Evolutionary conservation across 2,329 filamentous ascomycete genomes (phyloP), one percentile per base, ranked within the genome.

Genomic region (Orbilia oligospora): DNA sequence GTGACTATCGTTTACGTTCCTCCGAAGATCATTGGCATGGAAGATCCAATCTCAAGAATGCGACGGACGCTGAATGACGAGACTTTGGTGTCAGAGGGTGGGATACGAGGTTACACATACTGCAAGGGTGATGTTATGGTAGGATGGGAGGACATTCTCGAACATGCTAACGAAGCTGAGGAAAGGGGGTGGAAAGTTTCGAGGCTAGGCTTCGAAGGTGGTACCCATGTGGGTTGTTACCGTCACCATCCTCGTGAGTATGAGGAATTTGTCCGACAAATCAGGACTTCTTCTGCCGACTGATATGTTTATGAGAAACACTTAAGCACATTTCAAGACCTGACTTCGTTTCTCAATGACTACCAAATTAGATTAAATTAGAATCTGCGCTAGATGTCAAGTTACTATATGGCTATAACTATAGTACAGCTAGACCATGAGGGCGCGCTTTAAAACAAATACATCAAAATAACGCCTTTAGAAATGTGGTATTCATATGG

Each of bases 141-240:
- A 6, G 68, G 63, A 8, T 78, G 75, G 75, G 68, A 78, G 33
- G 61, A 69, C 18, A 65, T 78, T 18, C 46, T 56, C 12, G 63
- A 72, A n/a, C 75, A 78, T 51, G 75, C 75, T 12, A 46, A 69
- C n/a, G 48, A 78, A 20, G 75, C 75, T 3, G 46, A 46, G 16
- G 75, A 72, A 12, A 68, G 75, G 20, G 75, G 75, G 6, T 78
- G 75, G 75, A 72, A 56, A 14, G 75, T 78, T 27, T 30, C 66
- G 4, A 51, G 27, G 30, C 48, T 33, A 16, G 61, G 75, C 0
- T 78, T 78, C 18, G 68, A 69, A 10, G 75, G 68, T 3, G 75
- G 75, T 8, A 72, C 22, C 38, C 75, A 78, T 46, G 68, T 78
- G 1, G 75, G 75, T 38, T 64, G 68, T 8, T 72, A 72, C 53